Evolutionary conservation across 257 asterid genomes (phyloP), one percentile per base, ranked within the genome.

Genomic region (Solanum chiquidenum): DNA sequence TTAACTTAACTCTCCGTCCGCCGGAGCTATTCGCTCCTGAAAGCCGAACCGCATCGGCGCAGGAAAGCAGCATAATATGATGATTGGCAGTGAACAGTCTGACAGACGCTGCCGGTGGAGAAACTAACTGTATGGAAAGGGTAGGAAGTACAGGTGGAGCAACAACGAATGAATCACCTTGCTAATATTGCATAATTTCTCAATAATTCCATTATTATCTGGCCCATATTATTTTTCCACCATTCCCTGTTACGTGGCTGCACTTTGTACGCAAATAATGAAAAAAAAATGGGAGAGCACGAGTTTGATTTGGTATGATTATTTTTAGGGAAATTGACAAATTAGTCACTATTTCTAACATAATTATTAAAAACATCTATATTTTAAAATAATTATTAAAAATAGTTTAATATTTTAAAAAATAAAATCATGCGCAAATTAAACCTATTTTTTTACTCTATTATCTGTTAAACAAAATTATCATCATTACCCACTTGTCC

Each of bases 1-100:
- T 90, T 35, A 90, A n/a, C 42, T 85, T 89, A 85, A 86, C 88
- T 37, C 44, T 83, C 80, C 55, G 77, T 12, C 73, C 46, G 55
- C 84, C 84, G 68, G 66, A 69, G 62, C 76, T 85, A 16, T 72
- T 72, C 12, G 83, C 5, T 40, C 71, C 69, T n/a, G 87, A 44
- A 86, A 46, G 1, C 83, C 83, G 62, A 86, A 38, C 88, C 29
- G 33, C 35, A 25, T 58, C 88, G 82, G 60, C 34, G 72, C 55
- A 86, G 18, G 84, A 33, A 76, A 83, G 72, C 68, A 86, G 83
- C 79, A 60, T 25, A 46, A 6, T 20, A 42, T 55, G 64, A 71
- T 68, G 88, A 72, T 55, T 62, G 60, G 88, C 88, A 34, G 29
- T 86, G 71, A 86, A 64, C 58, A n/a, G 68, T 27, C 66, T 60